These are phyloP conservation scores for Crithidia fasciculata DNA, from an alignment of 208 protist genomes.

Conservation along the genomic window DNA sequence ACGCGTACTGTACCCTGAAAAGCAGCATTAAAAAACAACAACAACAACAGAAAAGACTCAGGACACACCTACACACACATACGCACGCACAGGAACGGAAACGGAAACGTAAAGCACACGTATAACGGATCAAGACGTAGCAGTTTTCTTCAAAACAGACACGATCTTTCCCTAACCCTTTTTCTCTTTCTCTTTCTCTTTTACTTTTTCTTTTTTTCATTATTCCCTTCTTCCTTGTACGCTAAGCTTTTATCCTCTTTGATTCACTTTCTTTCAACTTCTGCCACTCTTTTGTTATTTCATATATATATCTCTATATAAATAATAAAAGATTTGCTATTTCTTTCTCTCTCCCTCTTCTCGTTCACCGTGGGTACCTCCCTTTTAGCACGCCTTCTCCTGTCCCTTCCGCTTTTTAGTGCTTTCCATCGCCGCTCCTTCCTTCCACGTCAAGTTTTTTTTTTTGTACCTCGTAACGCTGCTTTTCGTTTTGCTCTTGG, in stretches of 20 bases:
- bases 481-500: not conserved
- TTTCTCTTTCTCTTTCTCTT: not conserved
- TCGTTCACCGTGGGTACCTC: too few species aligned
- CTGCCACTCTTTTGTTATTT: too few species aligned
- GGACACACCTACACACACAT: conserved; percentile 2
- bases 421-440: not conserved
- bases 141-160: conserved; percentile 28
- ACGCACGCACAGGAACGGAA: not conserved
- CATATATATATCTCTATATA: conserved; percentile 1
- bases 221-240: not conserved
- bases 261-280: not conserved
- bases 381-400: too few species aligned
- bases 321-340: not conserved
- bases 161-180: conserved; percentile 5
- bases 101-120: not conserved
- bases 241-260: not conserved
- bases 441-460: not conserved
- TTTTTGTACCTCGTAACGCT: not conserved
- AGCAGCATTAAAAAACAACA: not conserved
- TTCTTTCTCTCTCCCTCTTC: not conserved
- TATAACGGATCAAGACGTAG: conserved; percentile 21
- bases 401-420: too few species aligned
- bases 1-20: too few species aligned
- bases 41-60: not conserved
- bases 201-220: conserved; percentile 3